Conservation (phyloP, 1,284 basidiomycete genomes). For the Ustilago xerochloae region DNA sequence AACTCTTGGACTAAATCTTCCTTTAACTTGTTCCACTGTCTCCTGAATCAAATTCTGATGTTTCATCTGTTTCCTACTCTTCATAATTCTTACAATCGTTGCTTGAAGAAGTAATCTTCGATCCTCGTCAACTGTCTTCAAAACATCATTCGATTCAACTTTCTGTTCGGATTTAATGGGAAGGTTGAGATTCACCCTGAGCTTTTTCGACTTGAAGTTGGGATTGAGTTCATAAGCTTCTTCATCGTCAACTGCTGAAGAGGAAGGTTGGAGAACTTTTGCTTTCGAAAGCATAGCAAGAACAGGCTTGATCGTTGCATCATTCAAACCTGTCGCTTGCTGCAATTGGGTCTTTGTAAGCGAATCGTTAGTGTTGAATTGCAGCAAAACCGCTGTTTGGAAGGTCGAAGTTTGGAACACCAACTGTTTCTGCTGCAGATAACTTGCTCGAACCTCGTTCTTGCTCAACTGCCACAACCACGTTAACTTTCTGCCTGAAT, state of each 20-base stretch:
- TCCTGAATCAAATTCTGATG: slow-evolving; percentile 94
- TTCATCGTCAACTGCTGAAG: slow-evolving; percentile 1
- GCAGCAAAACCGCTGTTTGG: slow-evolving; percentile 92
- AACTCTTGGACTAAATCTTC: slow-evolving; percentile 88
- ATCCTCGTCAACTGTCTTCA: slow-evolving; percentile 97
- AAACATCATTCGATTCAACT: slow-evolving; percentile 87
- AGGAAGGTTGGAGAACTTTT: slow-evolving; percentile 78
- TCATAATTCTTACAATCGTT: slow-evolving; percentile 98
- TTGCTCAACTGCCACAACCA: slow-evolving; percentile 99
- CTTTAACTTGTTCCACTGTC: slow-evolving; percentile 89
- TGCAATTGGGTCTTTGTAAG: slow-evolving; percentile 83
- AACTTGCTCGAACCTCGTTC: slow-evolving; percentile 93
- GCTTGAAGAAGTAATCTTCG: slow-evolving; percentile 97
- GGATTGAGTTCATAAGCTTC: slow-evolving; percentile 82
- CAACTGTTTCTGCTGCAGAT: slow-evolving; percentile 87
- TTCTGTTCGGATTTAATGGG: slow-evolving; percentile 95
- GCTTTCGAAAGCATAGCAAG: slow-evolving; percentile 86
- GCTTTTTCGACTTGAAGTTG: slow-evolving; percentile 91
- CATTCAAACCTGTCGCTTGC: slow-evolving; percentile 83
- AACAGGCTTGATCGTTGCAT: slow-evolving; percentile 85
- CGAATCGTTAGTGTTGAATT: slow-evolving; percentile 89
- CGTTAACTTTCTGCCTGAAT: slow-evolving; percentile 92
- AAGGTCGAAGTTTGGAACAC: slow-evolving; percentile 94
- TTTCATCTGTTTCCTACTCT: slow-evolving; percentile 94
- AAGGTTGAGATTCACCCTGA: slow-evolving; percentile 84